phyloP scores from a whole-genome alignment of 495 filamentous ascomycete species.

The Penicillium argentinense region DNA sequence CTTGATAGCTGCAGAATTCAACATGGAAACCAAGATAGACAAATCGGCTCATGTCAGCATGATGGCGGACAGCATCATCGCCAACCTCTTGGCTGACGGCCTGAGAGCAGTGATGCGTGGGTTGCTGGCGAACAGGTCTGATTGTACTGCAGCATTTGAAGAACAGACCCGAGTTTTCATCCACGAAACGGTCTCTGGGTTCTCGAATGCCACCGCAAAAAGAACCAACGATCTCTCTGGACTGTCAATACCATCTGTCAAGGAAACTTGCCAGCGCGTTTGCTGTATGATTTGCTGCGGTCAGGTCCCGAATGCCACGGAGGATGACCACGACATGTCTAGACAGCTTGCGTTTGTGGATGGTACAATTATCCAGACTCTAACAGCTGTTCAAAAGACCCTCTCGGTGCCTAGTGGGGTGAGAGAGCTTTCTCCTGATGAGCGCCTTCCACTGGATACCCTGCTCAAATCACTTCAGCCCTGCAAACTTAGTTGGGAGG shows the following conservation, averaged over 20 bases:
- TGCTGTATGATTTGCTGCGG: slow-evolving; percentile 33
- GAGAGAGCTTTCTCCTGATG: slow-evolving; percentile 8
- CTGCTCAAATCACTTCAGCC: slow-evolving; percentile 5
- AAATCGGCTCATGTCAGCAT: slow-evolving; percentile 33
- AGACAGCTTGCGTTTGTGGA: slow-evolving; percentile 28
- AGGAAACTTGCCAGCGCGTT: slow-evolving; percentile 9
- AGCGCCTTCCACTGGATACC: slow-evolving; percentile 2
- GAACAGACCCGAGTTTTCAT: slow-evolving; percentile 14
- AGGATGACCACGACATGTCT: too few species aligned
- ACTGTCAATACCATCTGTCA: not conserved
- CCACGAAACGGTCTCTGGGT: not conserved
- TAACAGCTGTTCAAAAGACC: slow-evolving; percentile 43
- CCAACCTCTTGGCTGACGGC: slow-evolving; percentile 24
- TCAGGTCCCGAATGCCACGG: too few species aligned
- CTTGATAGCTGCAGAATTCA: too few species aligned
- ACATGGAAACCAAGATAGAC: too few species aligned
- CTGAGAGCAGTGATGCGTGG: slow-evolving; percentile 25
- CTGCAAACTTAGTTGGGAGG: slow-evolving; percentile 5
- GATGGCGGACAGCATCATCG: slow-evolving; percentile 35
- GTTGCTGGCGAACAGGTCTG: slow-evolving; percentile 13
- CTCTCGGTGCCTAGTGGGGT: slow-evolving; percentile 13
- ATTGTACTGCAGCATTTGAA: slow-evolving; percentile 23
- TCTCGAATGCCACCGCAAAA: slow-evolving; percentile 7
- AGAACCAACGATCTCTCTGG: slow-evolving; percentile 4
- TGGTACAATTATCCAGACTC: slow-evolving; percentile 43